Base-by-base conservation (phyloP, 169 alveolate genomes). In the Perkinsus chesapeaki region DNA sequence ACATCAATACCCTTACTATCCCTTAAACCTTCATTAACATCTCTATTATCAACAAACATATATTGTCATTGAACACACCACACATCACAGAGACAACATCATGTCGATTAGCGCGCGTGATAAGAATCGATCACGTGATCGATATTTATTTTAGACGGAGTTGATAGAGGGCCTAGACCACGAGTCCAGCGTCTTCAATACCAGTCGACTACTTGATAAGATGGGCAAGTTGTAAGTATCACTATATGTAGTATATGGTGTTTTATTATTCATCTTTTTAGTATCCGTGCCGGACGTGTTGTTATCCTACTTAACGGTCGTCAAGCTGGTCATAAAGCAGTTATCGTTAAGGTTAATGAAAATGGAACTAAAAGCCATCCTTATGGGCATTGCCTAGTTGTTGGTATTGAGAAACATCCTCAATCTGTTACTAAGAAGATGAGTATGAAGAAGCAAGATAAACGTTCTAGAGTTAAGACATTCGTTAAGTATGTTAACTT, bases 311-410 rank as follows among this genome's bases (percentile, higher is more conserved):
- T 98, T 60, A 96, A 98, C 91, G 99, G 99, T 91, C 98, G 99
- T 95, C 97, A 98, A 95, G 99, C 99, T 20, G 99, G 99, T 94
- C 97, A 98, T 97, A 98, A 98, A 96, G 99, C 99, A 38, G 96
- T 98, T 93, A 96, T 98, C 93, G 98, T 98, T 73, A 98, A 97
- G 93, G 96, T 98, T 91, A 96, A 97, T 97, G 99, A 98, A 93
- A 98, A 97, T 92, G 98, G 98, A 93, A 96, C 97, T 92, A 98
- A 98, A 97, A 98, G 97, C 95, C 96, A 98, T 96, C 98, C 98
- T 91, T 98, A 97, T 97, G 97, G 98, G 91, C 98, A 97, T 95
- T 98, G 98, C 94, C 95, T 98, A 91, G 99, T 98, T 34, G 99
- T 99, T 39, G 99, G 99, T 90, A 96, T 98, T 43, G 99, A 97